A percentile compares a stretch with the other conserved stretches of the same genome.
Conservation (phyloP, 2,329 filamentous ascomycete species). For the Ambrosiella beaveri region DNA sequence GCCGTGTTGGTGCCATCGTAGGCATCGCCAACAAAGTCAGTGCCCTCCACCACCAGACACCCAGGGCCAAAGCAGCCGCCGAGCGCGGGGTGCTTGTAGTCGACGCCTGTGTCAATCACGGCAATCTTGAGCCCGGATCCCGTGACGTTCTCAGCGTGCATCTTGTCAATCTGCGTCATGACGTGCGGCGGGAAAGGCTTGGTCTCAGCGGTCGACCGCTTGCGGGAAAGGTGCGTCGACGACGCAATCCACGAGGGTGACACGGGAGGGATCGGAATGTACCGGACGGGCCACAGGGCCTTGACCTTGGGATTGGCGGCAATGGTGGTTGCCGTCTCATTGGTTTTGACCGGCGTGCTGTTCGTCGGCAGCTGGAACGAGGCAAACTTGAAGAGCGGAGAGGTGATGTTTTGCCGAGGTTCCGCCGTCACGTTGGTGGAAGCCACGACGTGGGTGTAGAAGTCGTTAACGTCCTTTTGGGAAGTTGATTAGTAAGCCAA, state of each 20-base stretch:
- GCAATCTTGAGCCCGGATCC: conserved; percentile 36
- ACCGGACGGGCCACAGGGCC: conserved; percentile 1
- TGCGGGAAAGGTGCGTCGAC: neutral
- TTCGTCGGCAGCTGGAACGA: conserved; percentile 1
- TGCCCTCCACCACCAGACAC: conserved; percentile 40
- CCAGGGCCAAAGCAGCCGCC: conserved; percentile 45
- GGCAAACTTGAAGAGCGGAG: neutral
- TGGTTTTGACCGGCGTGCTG: neutral
- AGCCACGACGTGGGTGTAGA: neutral
- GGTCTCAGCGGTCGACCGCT: neutral
- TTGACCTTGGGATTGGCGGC: neutral
- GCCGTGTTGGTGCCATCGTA: conserved; percentile 23
- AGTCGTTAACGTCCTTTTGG: neutral
- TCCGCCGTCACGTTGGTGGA: neutral
- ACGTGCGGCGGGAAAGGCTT: conserved; percentile 20
- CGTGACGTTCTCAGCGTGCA: conserved; percentile 29
- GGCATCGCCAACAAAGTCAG: conserved; percentile 39
- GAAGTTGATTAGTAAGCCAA: neutral
- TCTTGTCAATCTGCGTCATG: conserved; percentile 39
- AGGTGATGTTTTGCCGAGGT: conserved; percentile 4
- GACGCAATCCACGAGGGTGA: neutral
- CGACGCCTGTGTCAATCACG: conserved; percentile 38
- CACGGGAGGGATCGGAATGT: neutral
- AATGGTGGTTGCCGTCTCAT: conserved; percentile 2
- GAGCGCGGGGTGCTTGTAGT: conserved; percentile 45